Base-by-base conservation (phyloP, 768 basidiomycete genomes). In the Cyclocybe cylindracea region DNA sequence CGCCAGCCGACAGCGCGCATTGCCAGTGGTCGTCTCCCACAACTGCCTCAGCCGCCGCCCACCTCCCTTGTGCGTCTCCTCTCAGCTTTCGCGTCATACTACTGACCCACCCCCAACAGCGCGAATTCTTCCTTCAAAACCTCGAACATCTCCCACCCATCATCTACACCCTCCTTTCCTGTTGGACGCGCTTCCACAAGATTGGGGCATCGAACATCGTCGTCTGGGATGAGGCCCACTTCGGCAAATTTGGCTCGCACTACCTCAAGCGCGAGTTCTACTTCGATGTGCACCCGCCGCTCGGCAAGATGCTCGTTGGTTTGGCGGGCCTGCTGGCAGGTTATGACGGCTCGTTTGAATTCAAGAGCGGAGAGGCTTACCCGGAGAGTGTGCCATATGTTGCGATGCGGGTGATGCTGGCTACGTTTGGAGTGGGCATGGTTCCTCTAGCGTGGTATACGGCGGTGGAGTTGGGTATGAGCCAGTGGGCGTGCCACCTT, bases 221-320 rank as follows among this genome's bases (percentile, higher is more conserved):
- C 70, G 85, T 98, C 53, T 98, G 96, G 97, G 97, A 99, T 69
- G 97, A 99, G 77, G 96, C 97, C 36, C 97, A 99, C 71, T 99
- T 98, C 70, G 97, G 97, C 60, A 98, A 99, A 73, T 98, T 99
- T 71, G 97, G 93, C 45, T 92, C 92, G 45, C 89, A 98, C 71
- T 98, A 99, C 71, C 85, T 99, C 71, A 97, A 98, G 71, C 90
- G 94, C 64, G 94, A 97, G 68, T 98, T 98, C 73, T 98, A 98
- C 78, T 98, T 98, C 68, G 97, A 99, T 64, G 97, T 98, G 24
- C 97, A 99, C 63, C 97, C 97, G 5, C 97, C 97, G 0, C 79
- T 99, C 38, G 97, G 97, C 3, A 99, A 99, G 78, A 98, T 99
- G 94, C 80, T 99, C 49, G 96, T 99, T 54, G 97, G 94, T 7